Evolutionary conservation across 2,329 filamentous ascomycete species (phyloP), one percentile per base, ranked within the genome.

Genomic region (Stagonosporopsis cucurbitacearum): DNA sequence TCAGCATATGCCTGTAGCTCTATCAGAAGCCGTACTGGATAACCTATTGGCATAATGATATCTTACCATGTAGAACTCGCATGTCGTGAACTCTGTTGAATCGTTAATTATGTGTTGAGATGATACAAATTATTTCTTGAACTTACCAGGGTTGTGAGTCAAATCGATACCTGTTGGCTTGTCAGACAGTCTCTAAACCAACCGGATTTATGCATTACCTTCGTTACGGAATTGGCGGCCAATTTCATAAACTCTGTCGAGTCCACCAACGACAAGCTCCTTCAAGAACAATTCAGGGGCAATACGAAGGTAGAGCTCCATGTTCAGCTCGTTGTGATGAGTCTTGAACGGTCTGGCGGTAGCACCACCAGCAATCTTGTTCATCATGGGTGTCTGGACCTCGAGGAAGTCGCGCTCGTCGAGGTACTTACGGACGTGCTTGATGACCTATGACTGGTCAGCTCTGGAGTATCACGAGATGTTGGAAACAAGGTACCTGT

Each of bases 241-340:
- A 60, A 99, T 87, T 76, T 99, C 95, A 78, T 96, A 99, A 13
- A 99, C 95, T 68, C 91, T 87, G 80, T 96, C 91, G 37, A 98
- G 84, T 57, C 94, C 95, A 71, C 96, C 96, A 28, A 99, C 94
- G 45, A 98, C 90, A 56, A 90, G 83, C 87, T 96, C 92, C 89
- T 99, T 99, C 69, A 99, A 88, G 78, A 96, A 96, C 52, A 99
- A 81, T 79, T 99, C 95, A 1, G 95, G 96, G 1, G 96, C 95
- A 42, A 98, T 87, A 73, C 95, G 89, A 86, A 99, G 89, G 79
- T 89, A 98, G 77, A 99, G 88, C 68, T 96, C 88, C 87, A 96
- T 92, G 77, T 96, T 86, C 47, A 95, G 84, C 49, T 98, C 95
- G 78, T 99, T 99, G 82, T 98, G 95, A 77, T 96, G 90, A 13